Conservation (phyloP, 371 early-diverging fungal species). For the Pancytospora philotis region DNA sequence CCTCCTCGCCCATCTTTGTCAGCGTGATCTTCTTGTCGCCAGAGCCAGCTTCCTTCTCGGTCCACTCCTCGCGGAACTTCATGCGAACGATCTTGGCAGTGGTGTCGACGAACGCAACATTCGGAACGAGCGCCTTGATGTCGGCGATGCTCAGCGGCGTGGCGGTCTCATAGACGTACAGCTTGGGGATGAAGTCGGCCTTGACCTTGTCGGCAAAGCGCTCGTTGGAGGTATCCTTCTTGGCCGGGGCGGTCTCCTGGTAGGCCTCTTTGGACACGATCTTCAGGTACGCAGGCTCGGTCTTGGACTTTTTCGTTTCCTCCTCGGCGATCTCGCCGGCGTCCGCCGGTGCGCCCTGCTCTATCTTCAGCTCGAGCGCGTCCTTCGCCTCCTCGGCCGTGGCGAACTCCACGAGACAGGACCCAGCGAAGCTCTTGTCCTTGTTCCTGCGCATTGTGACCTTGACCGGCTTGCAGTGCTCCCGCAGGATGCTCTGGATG, state of each 20-base stretch:
- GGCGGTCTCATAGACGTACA: constrained; percentile 37
- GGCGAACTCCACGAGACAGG: constrained; percentile 52
- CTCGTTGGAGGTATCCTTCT: constrained; percentile 25
- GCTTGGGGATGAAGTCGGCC: constrained; percentile 42
- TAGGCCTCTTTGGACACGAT: constrained; percentile 15
- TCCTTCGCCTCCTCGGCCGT: constrained; percentile 45
- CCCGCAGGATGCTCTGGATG: constrained; percentile 36
- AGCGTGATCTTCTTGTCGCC: constrained; percentile 27
- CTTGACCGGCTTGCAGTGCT: constrained; percentile 21
- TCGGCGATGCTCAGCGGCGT: constrained; percentile 27
- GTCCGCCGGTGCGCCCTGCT: too few species aligned
- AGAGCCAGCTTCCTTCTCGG: constrained; percentile 33
- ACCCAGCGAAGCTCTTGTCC: constrained; percentile 51
- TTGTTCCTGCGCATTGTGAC: constrained; percentile 52
- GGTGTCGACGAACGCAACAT: constrained; percentile 57
- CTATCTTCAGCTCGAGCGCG: constrained; percentile 25
- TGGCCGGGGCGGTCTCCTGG: constrained; percentile 4
- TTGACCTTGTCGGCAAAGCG: constrained; percentile 27
- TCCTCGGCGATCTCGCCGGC: not conserved
- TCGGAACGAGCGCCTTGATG: constrained; percentile 40
- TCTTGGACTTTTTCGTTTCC: constrained; percentile 7
- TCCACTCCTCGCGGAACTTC: constrained; percentile 49
- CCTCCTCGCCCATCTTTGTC: constrained; percentile 38
- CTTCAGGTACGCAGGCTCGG: not conserved
- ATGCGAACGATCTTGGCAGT: constrained; percentile 47